Base-by-base conservation (phyloP, 2,329 filamentous ascomycete genomes). In the Colletotrichum sp. region DNA sequence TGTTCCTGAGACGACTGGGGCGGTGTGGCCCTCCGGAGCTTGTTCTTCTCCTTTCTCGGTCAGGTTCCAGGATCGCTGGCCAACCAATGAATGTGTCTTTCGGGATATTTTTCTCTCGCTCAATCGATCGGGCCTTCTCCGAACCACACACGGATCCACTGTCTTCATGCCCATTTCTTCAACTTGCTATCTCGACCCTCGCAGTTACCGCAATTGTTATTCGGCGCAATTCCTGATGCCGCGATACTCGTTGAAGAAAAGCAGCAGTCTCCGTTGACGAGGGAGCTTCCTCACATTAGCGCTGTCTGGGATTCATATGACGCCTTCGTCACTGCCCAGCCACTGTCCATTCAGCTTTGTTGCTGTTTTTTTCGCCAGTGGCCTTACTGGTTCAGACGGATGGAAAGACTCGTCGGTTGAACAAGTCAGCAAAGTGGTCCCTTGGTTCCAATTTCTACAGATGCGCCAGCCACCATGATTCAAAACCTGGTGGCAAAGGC, bases 91-190 rank as follows among this genome's bases (percentile, higher is more conserved):
- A 36, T 15, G 64, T 32, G 26, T 36, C 5, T 69, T 36, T 26
- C 72, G 63, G 73, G 70, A 75, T 73, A 26, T 64, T 73, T 75
- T 68, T 34, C 32, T 32, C 59, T 75, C 73, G 73, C 73, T 75
- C 70, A 75, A 75, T 60, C 64, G 64, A 75, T 75, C 73, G 73
- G 73, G 16, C 73, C 59, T 75, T 75, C 36, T 75, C 73, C 64
- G 70, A 73, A 59, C 36, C n/a, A 26, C 59, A 48, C 63, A 52
- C 28, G 63, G 15, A 5, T 39, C 73, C 69, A 73, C 73, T 24
- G 43, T 59, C 30, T 68, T 75, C 64, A 39, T 68, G 70, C 73
- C 70, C 34, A 30, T 59, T 48, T 64, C 43, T n/a, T 39, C 21
- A 30, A 18, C 21, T 21, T 8, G 68, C 16, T 55, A 55, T 60